A percentile compares a stretch with the other conserved stretches of the same genome.
Conservation (phyloP, 2,329 filamentous ascomycete genomes). For the Diaporthe nobilis region DNA sequence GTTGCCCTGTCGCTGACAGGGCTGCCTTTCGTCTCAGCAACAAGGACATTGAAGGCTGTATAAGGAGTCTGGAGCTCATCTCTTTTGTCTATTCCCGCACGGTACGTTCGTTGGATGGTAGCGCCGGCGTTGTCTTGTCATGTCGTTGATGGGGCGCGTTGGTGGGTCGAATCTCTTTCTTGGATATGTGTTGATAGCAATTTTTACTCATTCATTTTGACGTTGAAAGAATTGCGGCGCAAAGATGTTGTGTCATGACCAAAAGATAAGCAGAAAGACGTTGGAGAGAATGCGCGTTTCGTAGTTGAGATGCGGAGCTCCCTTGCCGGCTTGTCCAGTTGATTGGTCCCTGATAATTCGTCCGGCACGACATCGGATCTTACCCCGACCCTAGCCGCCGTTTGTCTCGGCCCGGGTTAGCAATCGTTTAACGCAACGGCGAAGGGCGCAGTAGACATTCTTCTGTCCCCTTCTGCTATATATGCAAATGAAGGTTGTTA, state of each 20-base stretch:
- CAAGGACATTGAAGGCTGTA: background rate
- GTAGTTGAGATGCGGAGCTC: background rate
- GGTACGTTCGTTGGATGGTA: background rate
- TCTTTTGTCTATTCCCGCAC: background rate
- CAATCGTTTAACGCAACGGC: background rate
- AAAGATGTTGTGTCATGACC: background rate
- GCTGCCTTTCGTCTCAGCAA: background rate
- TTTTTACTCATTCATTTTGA: background rate
- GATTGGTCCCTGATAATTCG: background rate
- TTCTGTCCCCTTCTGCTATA: background rate
- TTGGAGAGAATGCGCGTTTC: background rate
- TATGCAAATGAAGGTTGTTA: background rate
- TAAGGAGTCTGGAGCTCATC: background rate
- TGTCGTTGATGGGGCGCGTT: background rate
- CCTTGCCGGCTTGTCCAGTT: conserved; percentile 8
- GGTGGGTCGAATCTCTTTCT: background rate
- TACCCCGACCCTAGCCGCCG: conserved; percentile 21
- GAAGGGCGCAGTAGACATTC: conserved; percentile 4
- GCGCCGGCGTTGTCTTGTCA: background rate
- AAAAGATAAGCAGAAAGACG: background rate
- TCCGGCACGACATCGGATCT: conserved; percentile 37
- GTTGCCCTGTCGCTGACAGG: background rate
- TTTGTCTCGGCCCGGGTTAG: background rate
- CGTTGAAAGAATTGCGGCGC: background rate
- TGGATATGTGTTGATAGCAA: background rate